Conservation (phyloP, 306 rosid genomes). For the Albizia julibrissin region DNA sequence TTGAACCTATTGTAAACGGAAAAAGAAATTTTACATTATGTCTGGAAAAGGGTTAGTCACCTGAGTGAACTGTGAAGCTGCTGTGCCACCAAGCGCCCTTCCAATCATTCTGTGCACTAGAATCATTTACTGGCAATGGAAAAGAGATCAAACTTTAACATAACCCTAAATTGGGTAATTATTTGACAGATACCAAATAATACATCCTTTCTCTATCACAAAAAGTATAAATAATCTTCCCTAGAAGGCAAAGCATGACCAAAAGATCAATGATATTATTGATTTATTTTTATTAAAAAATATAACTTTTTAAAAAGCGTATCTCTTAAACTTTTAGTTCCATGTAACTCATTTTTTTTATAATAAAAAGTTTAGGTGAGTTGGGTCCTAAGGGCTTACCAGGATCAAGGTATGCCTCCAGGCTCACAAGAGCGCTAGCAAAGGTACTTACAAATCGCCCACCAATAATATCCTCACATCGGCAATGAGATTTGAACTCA, state of each 20-base stretch:
- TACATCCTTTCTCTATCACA: background rate
- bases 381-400: too few species aligned
- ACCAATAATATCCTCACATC: too few species aligned
- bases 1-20: conserved; percentile 4
- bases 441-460: too few species aligned
- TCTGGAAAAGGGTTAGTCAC: conserved; percentile 45
- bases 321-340: background rate
- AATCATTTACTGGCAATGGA: conserved; percentile 68
- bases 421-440: too few species aligned
- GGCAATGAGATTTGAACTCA: too few species aligned
- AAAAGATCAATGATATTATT: background rate
- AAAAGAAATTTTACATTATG: background rate
- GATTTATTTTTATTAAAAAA: too few species aligned
- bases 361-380: too few species aligned
- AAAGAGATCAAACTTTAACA: conserved; percentile 26
- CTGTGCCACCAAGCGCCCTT: conserved; percentile 99
- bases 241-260: background rate
- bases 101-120: conserved; percentile 92
- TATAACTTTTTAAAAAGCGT: background rate
- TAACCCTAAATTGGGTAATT: conserved; percentile 2
- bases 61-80: conserved; percentile 76
- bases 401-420: too few species aligned
- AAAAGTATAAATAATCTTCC: background rate
- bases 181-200: background rate
- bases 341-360: background rate